Conservation (phyloP, 768 basidiomycete genomes). For the Macrocybe gigantea region DNA sequence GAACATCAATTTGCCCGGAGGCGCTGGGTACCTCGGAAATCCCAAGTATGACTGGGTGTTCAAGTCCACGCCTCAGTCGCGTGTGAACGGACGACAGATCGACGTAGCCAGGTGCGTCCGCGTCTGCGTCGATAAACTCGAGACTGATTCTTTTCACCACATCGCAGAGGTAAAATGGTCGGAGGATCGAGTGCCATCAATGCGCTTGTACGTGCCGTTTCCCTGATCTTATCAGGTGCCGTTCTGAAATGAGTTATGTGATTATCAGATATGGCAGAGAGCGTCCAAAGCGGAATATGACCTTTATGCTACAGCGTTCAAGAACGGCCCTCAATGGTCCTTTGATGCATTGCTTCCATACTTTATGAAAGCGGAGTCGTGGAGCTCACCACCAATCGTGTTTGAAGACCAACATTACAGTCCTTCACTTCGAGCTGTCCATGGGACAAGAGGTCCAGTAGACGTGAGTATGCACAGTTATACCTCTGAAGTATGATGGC, state of each 20-base stretch:
- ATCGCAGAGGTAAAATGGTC: slow-evolving; percentile 9
- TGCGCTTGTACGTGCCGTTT: slow-evolving; percentile 4
- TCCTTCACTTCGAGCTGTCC: too few species aligned
- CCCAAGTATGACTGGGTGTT: slow-evolving; percentile 8
- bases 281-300: slow-evolving; percentile 1
- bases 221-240: slow-evolving; percentile 10
- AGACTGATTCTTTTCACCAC: neutral
- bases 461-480: neutral
- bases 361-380: too few species aligned
- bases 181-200: slow-evolving; percentile 11
- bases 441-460: too few species aligned
- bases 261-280: slow-evolving; percentile 5
- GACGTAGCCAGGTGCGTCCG: slow-evolving; percentile 8
- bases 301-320: too few species aligned
- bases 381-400: too few species aligned
- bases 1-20: slow-evolving; percentile 10
- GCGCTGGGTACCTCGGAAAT: slow-evolving; percentile 4
- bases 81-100: slow-evolving; percentile 6
- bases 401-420: too few species aligned
- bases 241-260: slow-evolving; percentile 11
- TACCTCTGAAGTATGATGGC: slow-evolving; percentile 6
- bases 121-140: neutral
- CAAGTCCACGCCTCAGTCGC: slow-evolving; percentile 4
- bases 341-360: too few species aligned
- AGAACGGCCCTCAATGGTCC: too few species aligned